Base-by-base conservation (phyloP, 2,329 filamentous ascomycete genomes). In the Zymoseptoria passerinii region DNA sequence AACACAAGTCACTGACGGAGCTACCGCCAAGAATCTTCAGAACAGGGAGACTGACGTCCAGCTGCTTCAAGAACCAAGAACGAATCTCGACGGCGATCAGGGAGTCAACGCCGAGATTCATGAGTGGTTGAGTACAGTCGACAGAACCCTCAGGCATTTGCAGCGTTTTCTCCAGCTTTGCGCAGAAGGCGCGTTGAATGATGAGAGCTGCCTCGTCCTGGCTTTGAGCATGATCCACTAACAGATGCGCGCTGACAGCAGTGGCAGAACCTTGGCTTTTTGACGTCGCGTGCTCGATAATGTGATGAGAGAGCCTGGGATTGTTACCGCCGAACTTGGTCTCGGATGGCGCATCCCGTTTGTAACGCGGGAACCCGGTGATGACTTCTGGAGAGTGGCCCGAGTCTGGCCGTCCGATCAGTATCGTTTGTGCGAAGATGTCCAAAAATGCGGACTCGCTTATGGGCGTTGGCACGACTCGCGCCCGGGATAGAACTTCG, bases 381-480 rank as follows among this genome's bases (percentile, higher is more conserved):
- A 64, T 56, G 27, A 62, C 55, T 4, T 62, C 60, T 4, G 60
- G 60, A 9, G 60, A 62, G 13, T 57, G 56, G 10, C 59, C 58
- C 1, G 57, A 54, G 53, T 64, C 60, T 4, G 54, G 60, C 40
- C 54, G 52, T 5, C 60, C 55, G 9, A 60, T 54, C 5, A 54
- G 70, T 27, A 83, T 76, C 4, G 79, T 78, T 64, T 82, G 79
- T 8, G 80, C 72, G 59, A 82, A 79, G 70, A 79, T 75, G 61
- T 79, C 76, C 61, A 81, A 78, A 16, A 82, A 65, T 55, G 81
- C 78, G 2, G 73, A 71, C 66, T 82, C 80, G 2, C 79, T 80
- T 10, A 81, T 44, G 28, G 59, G 58, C 7, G 61, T 52, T 27
- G 60, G 58, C 56, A 56, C 58, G 8, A 56, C 60, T 8, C 57